A percentile compares a stretch with the other conserved stretches of the same genome.
Conservation (phyloP, 192 early-diverging fungal species). For the Umbelopsis sp. region DNA sequence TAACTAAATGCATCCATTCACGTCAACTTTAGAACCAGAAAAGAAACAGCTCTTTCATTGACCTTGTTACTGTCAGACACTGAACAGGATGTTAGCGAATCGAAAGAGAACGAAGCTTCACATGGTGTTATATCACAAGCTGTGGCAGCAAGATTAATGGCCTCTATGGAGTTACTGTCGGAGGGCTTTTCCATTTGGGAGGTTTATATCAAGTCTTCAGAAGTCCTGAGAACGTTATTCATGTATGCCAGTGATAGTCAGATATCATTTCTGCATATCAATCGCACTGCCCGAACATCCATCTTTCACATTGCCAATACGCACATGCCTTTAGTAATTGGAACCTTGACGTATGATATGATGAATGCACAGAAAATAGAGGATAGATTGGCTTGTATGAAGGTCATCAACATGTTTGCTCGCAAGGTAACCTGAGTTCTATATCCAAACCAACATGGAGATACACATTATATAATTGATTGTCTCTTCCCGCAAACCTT, state of each 20-base stretch:
- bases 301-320: slow-evolving; percentile 69
- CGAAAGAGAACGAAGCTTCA: slow-evolving; percentile 35
- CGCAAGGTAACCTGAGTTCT: slow-evolving; percentile 56
- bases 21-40: slow-evolving; percentile 34
- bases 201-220: slow-evolving; percentile 68
- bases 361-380: slow-evolving; percentile 61
- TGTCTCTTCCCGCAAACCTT: background rate
- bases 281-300: slow-evolving; percentile 64
- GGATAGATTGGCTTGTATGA: slow-evolving; percentile 63
- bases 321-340: slow-evolving; percentile 69
- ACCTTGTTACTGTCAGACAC: slow-evolving; percentile 66
- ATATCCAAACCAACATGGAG: background rate
- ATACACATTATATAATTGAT: background rate
- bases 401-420: slow-evolving; percentile 73
- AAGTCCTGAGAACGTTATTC: slow-evolving; percentile 64
- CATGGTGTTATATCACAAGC: background rate
- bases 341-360: slow-evolving; percentile 75
- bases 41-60: slow-evolving; percentile 70
- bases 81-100: slow-evolving; percentile 43
- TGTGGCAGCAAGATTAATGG: slow-evolving; percentile 6
- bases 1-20: background rate
- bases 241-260: slow-evolving; percentile 49
- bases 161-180: slow-evolving; percentile 67
- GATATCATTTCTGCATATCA: slow-evolving; percentile 38
- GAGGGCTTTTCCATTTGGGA: slow-evolving; percentile 78